Conservation (phyloP, 345 rosid genomes). For the Litchi chinensis region DNA sequence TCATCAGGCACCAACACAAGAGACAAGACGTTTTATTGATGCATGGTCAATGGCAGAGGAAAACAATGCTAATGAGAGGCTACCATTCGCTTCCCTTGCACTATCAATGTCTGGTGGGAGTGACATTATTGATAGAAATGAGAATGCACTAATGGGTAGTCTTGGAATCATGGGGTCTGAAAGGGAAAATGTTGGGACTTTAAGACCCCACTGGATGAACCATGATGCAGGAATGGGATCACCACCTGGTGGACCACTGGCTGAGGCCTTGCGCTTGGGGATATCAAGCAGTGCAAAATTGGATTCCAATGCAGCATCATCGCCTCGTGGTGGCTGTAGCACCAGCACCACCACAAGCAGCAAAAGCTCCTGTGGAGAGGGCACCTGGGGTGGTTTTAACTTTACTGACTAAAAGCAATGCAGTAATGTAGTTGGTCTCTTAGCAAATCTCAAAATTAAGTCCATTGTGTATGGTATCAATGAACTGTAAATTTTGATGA, state of each 20-base stretch:
- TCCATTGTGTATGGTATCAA: background rate
- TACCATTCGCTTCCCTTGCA: conserved; percentile 49
- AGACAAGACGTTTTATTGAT: conserved; percentile 67
- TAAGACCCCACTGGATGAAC: conserved; percentile 48
- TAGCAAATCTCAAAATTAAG: background rate
- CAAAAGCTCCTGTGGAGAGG: conserved; percentile 22
- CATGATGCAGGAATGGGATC: conserved; percentile 44
- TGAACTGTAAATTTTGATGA: conserved; percentile 9
- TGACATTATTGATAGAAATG: conserved; percentile 29
- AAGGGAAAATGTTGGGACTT: conserved; percentile 15
- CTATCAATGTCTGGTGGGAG: conserved; percentile 63
- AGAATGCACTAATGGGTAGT: conserved; percentile 34
- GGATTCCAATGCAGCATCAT: conserved; percentile 26
- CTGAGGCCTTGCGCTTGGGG: conserved; percentile 57
- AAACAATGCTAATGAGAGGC: conserved; percentile 26
- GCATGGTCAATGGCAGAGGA: conserved; percentile 44
- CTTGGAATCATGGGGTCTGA: conserved; percentile 33
- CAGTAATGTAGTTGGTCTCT: background rate
- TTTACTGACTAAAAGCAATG: conserved; percentile 18
- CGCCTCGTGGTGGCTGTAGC: conserved; percentile 30
- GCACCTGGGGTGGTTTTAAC: conserved; percentile 13
- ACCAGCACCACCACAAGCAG: conserved; percentile 30
- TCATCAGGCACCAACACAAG: conserved; percentile 43
- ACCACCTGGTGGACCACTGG: conserved; percentile 60
- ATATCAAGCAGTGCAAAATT: conserved; percentile 26